A percentile compares a stretch with the other conserved stretches of the same genome.
These are phyloP conservation scores for Spathaspora sp. DNA, from an alignment of 1,139 yeast species.

Conservation along the genomic window DNA sequence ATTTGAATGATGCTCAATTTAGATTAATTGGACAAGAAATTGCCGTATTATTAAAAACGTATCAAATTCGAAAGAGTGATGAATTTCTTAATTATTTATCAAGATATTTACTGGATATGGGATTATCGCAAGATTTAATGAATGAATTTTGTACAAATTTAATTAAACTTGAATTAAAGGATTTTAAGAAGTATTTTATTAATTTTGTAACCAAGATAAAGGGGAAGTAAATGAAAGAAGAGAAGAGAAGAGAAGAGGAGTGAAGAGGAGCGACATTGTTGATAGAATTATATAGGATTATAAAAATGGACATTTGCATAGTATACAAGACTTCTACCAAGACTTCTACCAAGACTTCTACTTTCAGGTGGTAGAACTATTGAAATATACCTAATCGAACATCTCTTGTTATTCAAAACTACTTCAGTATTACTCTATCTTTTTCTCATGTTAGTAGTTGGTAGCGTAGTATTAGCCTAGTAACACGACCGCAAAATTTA, in stretches of 20 bases:
- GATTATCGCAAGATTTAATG: conserved; percentile 55
- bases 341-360: too few species aligned
- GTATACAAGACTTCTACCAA: too few species aligned
- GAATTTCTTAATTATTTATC: conserved; percentile 51
- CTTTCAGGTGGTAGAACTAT: too few species aligned
- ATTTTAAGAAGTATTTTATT: conserved; percentile 64
- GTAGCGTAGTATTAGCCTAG: not conserved
- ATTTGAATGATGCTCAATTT: conserved; percentile 75
- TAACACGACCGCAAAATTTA: not conserved
- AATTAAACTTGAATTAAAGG: conserved; percentile 53
- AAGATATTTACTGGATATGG: conserved; percentile 57
- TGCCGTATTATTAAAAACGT: conserved; percentile 64
- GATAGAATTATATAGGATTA: not conserved
- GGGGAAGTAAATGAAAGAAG: conserved; percentile 13
- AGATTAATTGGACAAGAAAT: conserved; percentile 75
- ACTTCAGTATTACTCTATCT: too few species aligned
- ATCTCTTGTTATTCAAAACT: too few species aligned
- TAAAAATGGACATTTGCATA: not conserved
- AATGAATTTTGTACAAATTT: conserved; percentile 58
- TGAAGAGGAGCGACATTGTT: too few species aligned
- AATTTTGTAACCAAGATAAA: conserved; percentile 52
- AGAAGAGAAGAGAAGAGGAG: too few species aligned
- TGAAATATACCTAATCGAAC: too few species aligned
- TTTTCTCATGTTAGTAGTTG: too few species aligned
- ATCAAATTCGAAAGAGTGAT: conserved; percentile 44